Base-by-base conservation (phyloP, 208 protist genomes). In the Trypanosoma lewisi region DNA sequence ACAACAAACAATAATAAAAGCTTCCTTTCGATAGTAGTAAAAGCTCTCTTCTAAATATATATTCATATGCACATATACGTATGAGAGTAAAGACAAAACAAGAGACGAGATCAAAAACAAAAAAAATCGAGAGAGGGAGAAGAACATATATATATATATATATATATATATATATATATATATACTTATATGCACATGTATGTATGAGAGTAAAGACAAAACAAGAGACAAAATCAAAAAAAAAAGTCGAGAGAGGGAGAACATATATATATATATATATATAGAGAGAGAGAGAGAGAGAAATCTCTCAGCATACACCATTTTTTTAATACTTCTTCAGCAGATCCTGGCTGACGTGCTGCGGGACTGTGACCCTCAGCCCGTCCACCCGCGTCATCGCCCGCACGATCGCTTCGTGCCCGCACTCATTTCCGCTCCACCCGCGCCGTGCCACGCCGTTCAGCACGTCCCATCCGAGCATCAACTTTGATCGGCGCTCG, bases 391-490 rank as follows among this genome's bases (percentile, higher is more conserved):
- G 41, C 37, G 83, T 30, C 85, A 96, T 94, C 0, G 86, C 88
- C 27, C 67, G 53, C 23, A 77, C 36, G 31, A 91, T 85, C 2
- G 80, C 66, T 36, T 75, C 63, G 53, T 83, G 52, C 5, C 90
- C 92, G 54, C 91, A 92, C 41, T 81, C 71, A 63, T 95, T 91
- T 21, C 87, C 69, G 5, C 78, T 63, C 92, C 92, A 97, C 25
- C 80, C 73, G 27, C 92, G 70, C 25, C 92, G 69, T 5, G 82
- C 45, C 4, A 93, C 67, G 41, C 91, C 92, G 67, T 97, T 97
- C 34, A 87, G 67, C 12, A 97, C 92, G 53, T 97, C 92, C 85
- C 85, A 97, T 28, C 68, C 51, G n/a, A 97, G 71, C 90, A 97
- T 95, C 28, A 70, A 28, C 28, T 60, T 34, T 7, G 82, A 69